Percentiles rank a stretch among this genome's conserved stretches.
Evolutionary conservation across 2,329 filamentous ascomycete species (phyloP).

Genomic region (Fusarium ambrosium): DNA sequence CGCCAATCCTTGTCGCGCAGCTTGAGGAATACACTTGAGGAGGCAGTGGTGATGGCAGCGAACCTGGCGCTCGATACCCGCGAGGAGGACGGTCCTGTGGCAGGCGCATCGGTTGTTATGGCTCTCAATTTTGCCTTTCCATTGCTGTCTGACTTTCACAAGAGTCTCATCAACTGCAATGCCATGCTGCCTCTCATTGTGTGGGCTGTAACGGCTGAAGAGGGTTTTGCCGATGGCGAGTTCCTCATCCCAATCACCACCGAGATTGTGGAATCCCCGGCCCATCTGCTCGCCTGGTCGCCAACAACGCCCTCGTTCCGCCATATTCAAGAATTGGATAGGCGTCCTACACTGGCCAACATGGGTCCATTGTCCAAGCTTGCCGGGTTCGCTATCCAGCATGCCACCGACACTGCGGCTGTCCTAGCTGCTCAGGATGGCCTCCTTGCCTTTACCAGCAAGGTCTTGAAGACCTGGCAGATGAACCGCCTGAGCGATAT

Average conservation of each 20-base stretch:
- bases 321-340: conserved; percentile 69
- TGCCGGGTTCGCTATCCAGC: conserved; percentile 73
- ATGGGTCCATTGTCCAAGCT: conserved; percentile 77
- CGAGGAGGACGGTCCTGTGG: conserved; percentile 56
- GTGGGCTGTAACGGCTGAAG: conserved; percentile 75
- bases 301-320: conserved; percentile 70
- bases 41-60: conserved; percentile 78
- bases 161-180: conserved; percentile 74
- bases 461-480: conserved; percentile 79
- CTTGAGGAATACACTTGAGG: conserved; percentile 77
- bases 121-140: conserved; percentile 84
- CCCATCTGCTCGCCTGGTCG: conserved; percentile 72
- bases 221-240: conserved; percentile 82
- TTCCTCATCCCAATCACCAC: conserved; percentile 79
- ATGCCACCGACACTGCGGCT: conserved; percentile 59
- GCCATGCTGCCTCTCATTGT: conserved; percentile 77
- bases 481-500: conserved; percentile 80
- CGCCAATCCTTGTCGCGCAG: conserved; percentile 72
- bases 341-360: conserved; percentile 72
- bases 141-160: conserved; percentile 72
- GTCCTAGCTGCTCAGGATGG: conserved; percentile 70
- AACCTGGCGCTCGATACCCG: conserved; percentile 78
- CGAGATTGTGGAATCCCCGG: conserved; percentile 69
- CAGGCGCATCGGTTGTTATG: conserved; percentile 71
- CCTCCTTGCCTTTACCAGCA: conserved; percentile 75